Evolutionary conservation across 768 basidiomycete species (phyloP).

Genomic region (Neoboletus magnificus): DNA sequence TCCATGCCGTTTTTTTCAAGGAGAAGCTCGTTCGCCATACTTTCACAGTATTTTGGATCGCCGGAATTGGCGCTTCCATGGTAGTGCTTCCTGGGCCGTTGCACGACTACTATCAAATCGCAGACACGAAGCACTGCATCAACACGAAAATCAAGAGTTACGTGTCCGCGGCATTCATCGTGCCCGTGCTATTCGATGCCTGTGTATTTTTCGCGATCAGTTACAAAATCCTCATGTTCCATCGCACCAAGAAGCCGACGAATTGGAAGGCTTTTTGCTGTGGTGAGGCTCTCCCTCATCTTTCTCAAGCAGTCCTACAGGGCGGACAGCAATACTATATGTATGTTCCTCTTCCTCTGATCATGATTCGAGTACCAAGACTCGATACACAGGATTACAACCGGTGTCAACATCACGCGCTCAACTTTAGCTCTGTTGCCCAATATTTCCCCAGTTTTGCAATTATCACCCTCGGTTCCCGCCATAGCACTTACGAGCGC

Average conservation of each 20-base stretch:
- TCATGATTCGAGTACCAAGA: not conserved
- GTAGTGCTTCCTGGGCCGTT: slow-evolving; percentile 26
- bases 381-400: slow-evolving; percentile 30
- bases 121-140: slow-evolving; percentile 34
- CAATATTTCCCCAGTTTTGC: slow-evolving; percentile 21
- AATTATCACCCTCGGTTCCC: slow-evolving; percentile 23
- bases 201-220: slow-evolving; percentile 35
- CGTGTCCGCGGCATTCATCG: slow-evolving; percentile 27
- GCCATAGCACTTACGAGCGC: slow-evolving; percentile 30
- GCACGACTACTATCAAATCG: slow-evolving; percentile 27
- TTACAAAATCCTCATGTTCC: slow-evolving; percentile 26
- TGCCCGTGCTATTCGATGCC: slow-evolving; percentile 32
- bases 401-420: slow-evolving; percentile 30
- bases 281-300: slow-evolving; percentile 27
- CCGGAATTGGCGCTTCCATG: slow-evolving; percentile 23
- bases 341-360: slow-evolving; percentile 18
- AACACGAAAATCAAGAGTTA: slow-evolving; percentile 21
- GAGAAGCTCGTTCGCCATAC: slow-evolving; percentile 16
- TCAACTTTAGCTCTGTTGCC: slow-evolving; percentile 17
- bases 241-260: slow-evolving; percentile 7
- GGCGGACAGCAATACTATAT: slow-evolving; percentile 40
- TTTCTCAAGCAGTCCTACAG: slow-evolving; percentile 34
- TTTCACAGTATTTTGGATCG: slow-evolving; percentile 35
- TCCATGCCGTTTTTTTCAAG: slow-evolving; percentile 34
- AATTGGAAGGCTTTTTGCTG: slow-evolving; percentile 19